phyloP scores from a whole-genome alignment of 1,139 yeast genomes.

The Taphrina pruni region DNA sequence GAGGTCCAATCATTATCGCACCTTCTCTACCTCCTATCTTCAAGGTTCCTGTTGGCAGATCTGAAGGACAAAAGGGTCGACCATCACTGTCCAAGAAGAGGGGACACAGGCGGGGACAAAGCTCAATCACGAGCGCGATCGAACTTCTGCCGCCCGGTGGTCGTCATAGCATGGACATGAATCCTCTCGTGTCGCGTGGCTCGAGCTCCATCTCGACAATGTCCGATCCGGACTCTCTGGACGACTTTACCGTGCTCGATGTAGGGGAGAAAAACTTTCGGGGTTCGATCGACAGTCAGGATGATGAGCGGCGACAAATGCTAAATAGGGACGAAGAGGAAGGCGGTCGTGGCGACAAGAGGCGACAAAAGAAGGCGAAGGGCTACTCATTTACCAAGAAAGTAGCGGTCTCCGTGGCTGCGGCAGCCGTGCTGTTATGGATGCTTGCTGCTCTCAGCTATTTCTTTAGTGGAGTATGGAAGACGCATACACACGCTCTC shows the following conservation, averaged over 20 bases:
- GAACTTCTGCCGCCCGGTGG: conserved; percentile 14
- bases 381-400: conserved; percentile 3
- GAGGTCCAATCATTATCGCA: conserved; percentile 3
- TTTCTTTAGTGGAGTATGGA: conserved; percentile 17
- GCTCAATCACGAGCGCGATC: conserved; percentile 30
- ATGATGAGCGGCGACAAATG: conserved; percentile 1
- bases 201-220: conserved; percentile 25
- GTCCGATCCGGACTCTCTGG: conserved; percentile 25
- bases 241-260: conserved; percentile 14
- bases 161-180: conserved; percentile 17
- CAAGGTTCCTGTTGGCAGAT: conserved; percentile 11
- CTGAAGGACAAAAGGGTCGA: not conserved
- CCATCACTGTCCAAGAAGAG: conserved; percentile 9
- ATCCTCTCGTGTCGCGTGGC: conserved; percentile 20
- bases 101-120: conserved; percentile 27
- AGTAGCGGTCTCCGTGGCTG: not conserved
- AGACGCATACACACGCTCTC: conserved; percentile 28
- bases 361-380: not conserved
- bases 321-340: conserved; percentile 10
- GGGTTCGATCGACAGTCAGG: conserved; percentile 4
- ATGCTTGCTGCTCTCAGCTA: conserved; percentile 13
- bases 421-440: conserved; percentile 13
- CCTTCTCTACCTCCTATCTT: not conserved
- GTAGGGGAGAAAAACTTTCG: conserved; percentile 13
- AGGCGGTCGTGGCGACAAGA: conserved; percentile 4